phyloP scores from a whole-genome alignment of 768 basidiomycete species.

The Serendipita indica region DNA sequence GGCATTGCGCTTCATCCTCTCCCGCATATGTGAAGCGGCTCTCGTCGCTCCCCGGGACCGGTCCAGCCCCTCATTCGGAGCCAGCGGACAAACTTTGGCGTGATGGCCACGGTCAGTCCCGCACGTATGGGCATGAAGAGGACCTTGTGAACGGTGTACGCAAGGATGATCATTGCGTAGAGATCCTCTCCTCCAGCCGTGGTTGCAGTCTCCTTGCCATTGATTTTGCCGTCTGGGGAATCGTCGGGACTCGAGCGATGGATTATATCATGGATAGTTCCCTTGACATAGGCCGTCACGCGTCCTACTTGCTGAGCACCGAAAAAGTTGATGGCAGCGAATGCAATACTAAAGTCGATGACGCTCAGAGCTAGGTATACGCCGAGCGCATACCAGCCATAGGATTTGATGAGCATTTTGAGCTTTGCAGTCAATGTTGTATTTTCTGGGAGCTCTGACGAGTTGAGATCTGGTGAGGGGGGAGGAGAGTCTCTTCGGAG shows the following conservation, averaged over 20 bases:
- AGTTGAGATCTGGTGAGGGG: neutral
- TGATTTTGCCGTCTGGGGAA: neutral
- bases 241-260: neutral
- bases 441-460: neutral
- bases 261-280: constrained; percentile 32
- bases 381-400: constrained; percentile 92
- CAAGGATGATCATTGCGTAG: constrained; percentile 84
- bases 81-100: constrained; percentile 78
- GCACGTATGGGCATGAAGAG: constrained; percentile 77
- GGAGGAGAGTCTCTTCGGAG: constrained; percentile 4
- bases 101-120: constrained; percentile 74
- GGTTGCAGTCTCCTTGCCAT: neutral
- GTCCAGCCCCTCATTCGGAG: constrained; percentile 70
- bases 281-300: constrained; percentile 29
- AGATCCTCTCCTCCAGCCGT: constrained; percentile 44
- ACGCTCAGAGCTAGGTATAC: constrained; percentile 63
- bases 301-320: constrained; percentile 82
- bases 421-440: constrained; percentile 45
- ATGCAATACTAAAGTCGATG: constrained; percentile 75
- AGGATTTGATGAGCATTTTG: constrained; percentile 73
- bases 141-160: constrained; percentile 94
- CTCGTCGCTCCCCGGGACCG: constrained; percentile 51
- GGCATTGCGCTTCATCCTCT: constrained; percentile 16
- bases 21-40: constrained; percentile 36
- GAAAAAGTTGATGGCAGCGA: constrained; percentile 67